Evolutionary conservation across 148 eudicot genomes (phyloP).

Genomic region (Drosera capensis): DNA sequence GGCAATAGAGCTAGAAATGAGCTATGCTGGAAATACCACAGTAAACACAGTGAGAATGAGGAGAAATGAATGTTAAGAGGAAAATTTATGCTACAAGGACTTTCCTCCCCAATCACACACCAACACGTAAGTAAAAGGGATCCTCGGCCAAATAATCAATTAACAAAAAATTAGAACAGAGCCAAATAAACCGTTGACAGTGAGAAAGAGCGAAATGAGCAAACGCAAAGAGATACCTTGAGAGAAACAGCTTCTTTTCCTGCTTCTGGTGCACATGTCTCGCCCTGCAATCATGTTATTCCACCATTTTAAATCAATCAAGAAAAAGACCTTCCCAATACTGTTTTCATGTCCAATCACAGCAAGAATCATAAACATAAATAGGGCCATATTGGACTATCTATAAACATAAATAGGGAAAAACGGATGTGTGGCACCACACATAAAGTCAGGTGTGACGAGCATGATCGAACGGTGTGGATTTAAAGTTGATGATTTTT

Average conservation of each 20-base stretch:
- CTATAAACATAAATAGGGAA: no score
- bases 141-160: background rate
- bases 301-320: conserved; percentile 3
- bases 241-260: conserved; percentile 47
- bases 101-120: background rate
- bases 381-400: no score
- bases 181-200: background rate
- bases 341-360: background rate
- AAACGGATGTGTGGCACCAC: no score
- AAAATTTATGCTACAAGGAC: background rate
- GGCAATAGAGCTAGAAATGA: conserved; percentile 63
- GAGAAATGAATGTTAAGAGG: background rate
- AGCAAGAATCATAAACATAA: no score
- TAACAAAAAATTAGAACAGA: background rate
- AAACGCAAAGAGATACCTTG: conserved; percentile 33
- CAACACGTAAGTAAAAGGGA: no score
- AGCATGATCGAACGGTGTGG: no score
- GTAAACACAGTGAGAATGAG: background rate
- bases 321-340: background rate
- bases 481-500: no score
- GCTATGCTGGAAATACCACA: conserved; percentile 2
- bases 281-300: conserved; percentile 53
- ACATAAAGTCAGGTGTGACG: no score
- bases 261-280: conserved; percentile 59
- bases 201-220: background rate